These are phyloP conservation scores for Phaeosphaeriaceae sp. DNA, from an alignment of 2,329 filamentous ascomycete species.

Conservation along the genomic window DNA sequence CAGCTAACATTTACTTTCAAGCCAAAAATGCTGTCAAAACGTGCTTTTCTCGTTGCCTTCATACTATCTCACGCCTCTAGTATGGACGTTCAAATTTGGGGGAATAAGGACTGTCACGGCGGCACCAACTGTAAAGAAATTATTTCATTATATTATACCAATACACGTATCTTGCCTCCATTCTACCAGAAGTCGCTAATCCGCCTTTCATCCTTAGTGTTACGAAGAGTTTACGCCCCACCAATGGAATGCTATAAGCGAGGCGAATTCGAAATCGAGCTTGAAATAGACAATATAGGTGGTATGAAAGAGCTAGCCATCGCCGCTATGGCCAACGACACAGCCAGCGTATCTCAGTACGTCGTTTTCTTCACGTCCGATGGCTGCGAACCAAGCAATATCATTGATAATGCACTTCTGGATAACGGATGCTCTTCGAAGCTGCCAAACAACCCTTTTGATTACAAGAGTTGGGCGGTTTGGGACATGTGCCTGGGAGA, in stretches of 20 bases:
- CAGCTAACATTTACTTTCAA: too few relatives aligned
- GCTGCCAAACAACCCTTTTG: conserved; percentile 1
- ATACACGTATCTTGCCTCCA: too few relatives aligned
- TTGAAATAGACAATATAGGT: conserved; percentile 3
- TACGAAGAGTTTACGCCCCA: not conserved
- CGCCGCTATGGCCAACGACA: not conserved
- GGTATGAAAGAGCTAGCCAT: conserved; percentile 5
- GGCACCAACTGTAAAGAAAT: too few relatives aligned
- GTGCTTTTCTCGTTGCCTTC: not conserved
- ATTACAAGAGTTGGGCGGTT: conserved; percentile 10
- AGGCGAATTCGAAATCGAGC: conserved; percentile 4
- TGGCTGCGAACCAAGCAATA: conserved; percentile 11
- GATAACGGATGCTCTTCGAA: conserved; percentile 6
- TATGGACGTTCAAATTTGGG: not conserved
- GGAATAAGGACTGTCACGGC: conserved; percentile 4
- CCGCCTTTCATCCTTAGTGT: not conserved
- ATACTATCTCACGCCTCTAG: not conserved
- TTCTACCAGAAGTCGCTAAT: too few relatives aligned
- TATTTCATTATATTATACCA: too few relatives aligned
- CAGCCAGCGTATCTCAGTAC: conserved; percentile 1
- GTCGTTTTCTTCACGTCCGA: conserved; percentile 10
- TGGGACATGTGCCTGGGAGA: conserved; percentile 10
- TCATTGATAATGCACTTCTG: conserved; percentile 7
- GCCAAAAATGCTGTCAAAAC: too few relatives aligned
- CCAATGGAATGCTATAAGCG: conserved; percentile 8